Percentiles rank a stretch among this genome's conserved stretches.
These are phyloP conservation scores for Mitragyna speciosa DNA, from an alignment of 257 asterid species.

Conservation along the genomic window DNA sequence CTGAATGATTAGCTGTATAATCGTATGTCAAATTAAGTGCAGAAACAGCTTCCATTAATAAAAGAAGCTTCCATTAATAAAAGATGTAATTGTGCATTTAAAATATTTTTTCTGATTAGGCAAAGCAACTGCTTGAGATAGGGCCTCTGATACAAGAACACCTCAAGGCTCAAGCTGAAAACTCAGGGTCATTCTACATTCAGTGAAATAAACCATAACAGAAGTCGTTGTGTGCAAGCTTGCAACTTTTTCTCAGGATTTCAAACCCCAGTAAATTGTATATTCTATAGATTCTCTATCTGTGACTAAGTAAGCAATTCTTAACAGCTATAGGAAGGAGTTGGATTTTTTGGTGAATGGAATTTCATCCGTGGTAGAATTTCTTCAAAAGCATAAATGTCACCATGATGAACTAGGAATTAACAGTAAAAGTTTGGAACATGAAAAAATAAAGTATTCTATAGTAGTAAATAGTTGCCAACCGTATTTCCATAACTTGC, in stretches of 20 bases:
- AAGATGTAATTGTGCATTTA: not conserved
- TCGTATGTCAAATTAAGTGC: not conserved
- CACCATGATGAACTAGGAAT: not conserved
- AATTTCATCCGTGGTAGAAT: not conserved
- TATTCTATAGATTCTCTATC: not conserved
- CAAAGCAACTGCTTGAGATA: not conserved
- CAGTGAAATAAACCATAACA: not conserved
- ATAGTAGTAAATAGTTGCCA: not conserved
- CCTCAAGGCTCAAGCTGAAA: not conserved
- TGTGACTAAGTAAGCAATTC: not conserved
- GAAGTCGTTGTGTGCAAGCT: not conserved
- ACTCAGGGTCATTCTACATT: not conserved
- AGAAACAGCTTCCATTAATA: not conserved
- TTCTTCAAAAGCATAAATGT: not conserved
- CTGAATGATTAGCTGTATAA: not conserved
- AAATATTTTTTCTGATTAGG: not conserved
- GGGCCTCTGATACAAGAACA: not conserved
- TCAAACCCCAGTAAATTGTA: not conserved
- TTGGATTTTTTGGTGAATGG: not conserved
- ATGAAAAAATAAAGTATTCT: not conserved
- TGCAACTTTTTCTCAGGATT: not conserved
- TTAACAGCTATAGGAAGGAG: not conserved
- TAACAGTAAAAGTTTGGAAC: not conserved
- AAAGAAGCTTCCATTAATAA: not conserved
- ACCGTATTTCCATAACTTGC: constrained; percentile 24